These are phyloP conservation scores for Microthyrium microscopicum DNA, from an alignment of 2,329 filamentous ascomycete species.

Conservation along the genomic window DNA sequence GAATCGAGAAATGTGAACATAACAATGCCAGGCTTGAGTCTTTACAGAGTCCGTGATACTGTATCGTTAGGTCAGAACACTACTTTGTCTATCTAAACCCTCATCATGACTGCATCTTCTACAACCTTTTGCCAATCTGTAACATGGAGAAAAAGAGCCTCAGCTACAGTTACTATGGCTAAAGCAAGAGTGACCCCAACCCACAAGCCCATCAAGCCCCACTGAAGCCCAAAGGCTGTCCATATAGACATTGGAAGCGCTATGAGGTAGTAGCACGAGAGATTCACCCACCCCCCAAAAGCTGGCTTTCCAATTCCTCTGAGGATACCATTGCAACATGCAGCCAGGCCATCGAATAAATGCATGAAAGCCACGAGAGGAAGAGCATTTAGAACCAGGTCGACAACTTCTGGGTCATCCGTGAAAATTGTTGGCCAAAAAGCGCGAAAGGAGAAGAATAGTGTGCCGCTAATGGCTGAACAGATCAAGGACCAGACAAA, in stretches of 20 bases:
- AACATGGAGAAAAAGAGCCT: not conserved
- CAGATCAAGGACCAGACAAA: not conserved
- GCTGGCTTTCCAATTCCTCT: conserved; percentile 3
- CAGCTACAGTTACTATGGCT: not conserved
- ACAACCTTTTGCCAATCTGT: conserved; percentile 2
- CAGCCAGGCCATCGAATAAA: conserved; percentile 3
- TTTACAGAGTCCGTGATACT: too few species aligned
- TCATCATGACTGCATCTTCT: too few species aligned
- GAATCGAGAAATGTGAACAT: too few species aligned
- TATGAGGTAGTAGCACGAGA: conserved; percentile 1
- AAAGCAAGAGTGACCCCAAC: conserved; percentile 1
- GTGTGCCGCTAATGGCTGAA: not conserved
- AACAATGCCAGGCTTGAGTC: too few species aligned
- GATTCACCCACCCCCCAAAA: conserved; percentile 1
- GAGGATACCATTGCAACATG: conserved; percentile 3
- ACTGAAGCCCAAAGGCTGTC: not conserved
- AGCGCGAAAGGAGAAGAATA: not conserved
- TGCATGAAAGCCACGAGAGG: conserved; percentile 1
- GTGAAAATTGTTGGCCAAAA: not conserved
- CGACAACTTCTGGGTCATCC: not conserved
- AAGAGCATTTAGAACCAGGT: not conserved
- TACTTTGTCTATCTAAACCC: too few species aligned
- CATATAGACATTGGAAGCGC: not conserved
- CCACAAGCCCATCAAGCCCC: conserved; percentile 5
- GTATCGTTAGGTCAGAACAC: too few species aligned